Conservation (phyloP, 805 yeast genomes). For the Nakazawaea wyomingensis region DNA sequence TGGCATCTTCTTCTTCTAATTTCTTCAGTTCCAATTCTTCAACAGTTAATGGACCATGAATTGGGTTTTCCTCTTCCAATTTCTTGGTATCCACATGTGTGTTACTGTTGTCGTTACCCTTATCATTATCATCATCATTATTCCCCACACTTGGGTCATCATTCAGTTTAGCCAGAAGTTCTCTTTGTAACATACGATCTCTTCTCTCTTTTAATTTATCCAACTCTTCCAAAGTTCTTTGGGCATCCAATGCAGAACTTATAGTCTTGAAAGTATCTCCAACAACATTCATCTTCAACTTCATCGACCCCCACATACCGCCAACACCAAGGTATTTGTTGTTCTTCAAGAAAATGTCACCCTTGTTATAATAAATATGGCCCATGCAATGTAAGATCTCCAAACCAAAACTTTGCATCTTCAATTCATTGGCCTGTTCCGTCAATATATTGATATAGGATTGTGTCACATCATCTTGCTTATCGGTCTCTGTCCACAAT, state of each 20-base stretch:
- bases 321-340: conserved; percentile 83
- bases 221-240: conserved; percentile 69
- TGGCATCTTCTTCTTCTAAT: conserved; percentile 23
- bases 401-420: conserved; percentile 92
- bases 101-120: conserved; percentile 2
- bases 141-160: no score
- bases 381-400: conserved; percentile 85
- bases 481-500: conserved; percentile 48
- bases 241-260: conserved; percentile 85
- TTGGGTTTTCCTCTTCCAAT: conserved; percentile 3
- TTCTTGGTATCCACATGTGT: conserved; percentile 6
- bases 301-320: conserved; percentile 73
- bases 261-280: conserved; percentile 81
- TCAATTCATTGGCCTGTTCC: conserved; percentile 71
- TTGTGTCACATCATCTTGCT: conserved; percentile 53
- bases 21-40: conserved; percentile 17
- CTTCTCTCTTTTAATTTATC: conserved; percentile 58
- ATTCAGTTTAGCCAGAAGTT: conserved; percentile 12
- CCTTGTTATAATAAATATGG: conserved; percentile 67
- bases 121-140: no score
- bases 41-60: conserved; percentile 6
- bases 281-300: conserved; percentile 78
- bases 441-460: conserved; percentile 49
- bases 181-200: conserved; percentile 21
- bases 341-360: conserved; percentile 66